Evolutionary conservation across 208 protist species (phyloP), one percentile per base, ranked within the genome.

Genomic region (Leishmania arabica): DNA sequence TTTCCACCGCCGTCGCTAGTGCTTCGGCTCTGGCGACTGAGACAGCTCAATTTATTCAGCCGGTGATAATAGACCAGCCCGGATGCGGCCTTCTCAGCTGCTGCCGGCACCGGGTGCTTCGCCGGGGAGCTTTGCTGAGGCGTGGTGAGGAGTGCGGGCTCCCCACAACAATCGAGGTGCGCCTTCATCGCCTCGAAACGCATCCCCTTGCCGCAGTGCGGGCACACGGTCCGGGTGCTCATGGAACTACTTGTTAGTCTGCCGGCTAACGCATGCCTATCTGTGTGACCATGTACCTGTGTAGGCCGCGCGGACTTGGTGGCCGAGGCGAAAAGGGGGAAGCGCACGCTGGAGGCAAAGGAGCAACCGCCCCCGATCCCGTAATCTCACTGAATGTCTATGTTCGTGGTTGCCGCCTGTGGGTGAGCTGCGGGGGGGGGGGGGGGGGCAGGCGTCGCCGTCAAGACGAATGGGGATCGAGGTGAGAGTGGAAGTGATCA

Each of bases 151-250:
- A 51, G 69, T 4, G 76, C 62, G 70, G 60, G n/a, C n/a, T 78
- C 70, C 7, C 62, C 81, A 65, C 89, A 94, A 13, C 76, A n/a
- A 19, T 79, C 56, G 65, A 91, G 58, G 79, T 91, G 89, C 9
- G 73, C 53, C 72, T 84, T 83, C 85, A 94, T 84, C 1, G 53
- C 68, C 42, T 84, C 84, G 31, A 87, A 76, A 24, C 80, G 77
- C 40, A 90, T 79, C 21, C 70, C 77, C 1, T 83, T 76, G 45
- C 88, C 87, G 69, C 89, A 94, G 81, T 91, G 88, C 3, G 87
- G 86, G 69, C 91, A 92, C 27, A 87, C 80, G 5, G 83, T 85
- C 60, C 88, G 69, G n/a, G 77, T 88, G 69, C 75, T 89, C 86
- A 91, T 89, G 27, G 42, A 73, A 73, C 27, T 64, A 64, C 45